Percentiles rank a stretch among this genome's conserved stretches.
Conservation (phyloP, 768 basidiomycete species). For the Lactifluus pinguis region DNA sequence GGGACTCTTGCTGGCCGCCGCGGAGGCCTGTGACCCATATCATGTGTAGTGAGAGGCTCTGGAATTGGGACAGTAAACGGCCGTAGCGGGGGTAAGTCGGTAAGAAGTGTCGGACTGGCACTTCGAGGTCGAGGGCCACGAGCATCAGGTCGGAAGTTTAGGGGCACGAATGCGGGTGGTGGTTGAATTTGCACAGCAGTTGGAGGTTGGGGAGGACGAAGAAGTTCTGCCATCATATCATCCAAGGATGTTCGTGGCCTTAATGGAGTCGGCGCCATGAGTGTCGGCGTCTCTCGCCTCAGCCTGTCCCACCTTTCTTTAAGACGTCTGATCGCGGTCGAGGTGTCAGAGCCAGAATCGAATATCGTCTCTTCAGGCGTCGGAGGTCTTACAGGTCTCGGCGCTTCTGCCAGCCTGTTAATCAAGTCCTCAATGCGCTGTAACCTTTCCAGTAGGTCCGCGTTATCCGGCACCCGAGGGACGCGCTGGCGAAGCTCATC, state of each 20-base stretch:
- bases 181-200: conserved; percentile 33
- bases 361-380: conserved; percentile 26
- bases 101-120: conserved; percentile 30
- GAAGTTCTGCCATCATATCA: conserved; percentile 50
- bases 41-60: conserved; percentile 11
- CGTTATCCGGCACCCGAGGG: conserved; percentile 32
- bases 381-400: conserved; percentile 10
- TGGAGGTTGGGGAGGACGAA: conserved; percentile 38
- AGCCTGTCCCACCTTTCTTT: conserved; percentile 24
- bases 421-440: conserved; percentile 17
- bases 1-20: neutral
- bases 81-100: conserved; percentile 26
- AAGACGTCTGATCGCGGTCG: conserved; percentile 22
- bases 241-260: conserved; percentile 45
- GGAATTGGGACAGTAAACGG: conserved; percentile 10
- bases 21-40: conserved; percentile 4
- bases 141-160: conserved; percentile 44
- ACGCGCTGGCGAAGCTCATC: conserved; percentile 46
- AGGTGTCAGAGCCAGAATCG: conserved; percentile 24
- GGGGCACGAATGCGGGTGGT: conserved; percentile 46
- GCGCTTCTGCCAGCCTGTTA: conserved; percentile 8
- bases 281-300: conserved; percentile 26
- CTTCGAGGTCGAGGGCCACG: conserved; percentile 32
- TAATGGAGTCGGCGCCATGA: conserved; percentile 38
- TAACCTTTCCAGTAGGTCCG: conserved; percentile 22